Conservation (phyloP, 1,284 basidiomycete genomes). For the Coriolopsis trogii region DNA sequence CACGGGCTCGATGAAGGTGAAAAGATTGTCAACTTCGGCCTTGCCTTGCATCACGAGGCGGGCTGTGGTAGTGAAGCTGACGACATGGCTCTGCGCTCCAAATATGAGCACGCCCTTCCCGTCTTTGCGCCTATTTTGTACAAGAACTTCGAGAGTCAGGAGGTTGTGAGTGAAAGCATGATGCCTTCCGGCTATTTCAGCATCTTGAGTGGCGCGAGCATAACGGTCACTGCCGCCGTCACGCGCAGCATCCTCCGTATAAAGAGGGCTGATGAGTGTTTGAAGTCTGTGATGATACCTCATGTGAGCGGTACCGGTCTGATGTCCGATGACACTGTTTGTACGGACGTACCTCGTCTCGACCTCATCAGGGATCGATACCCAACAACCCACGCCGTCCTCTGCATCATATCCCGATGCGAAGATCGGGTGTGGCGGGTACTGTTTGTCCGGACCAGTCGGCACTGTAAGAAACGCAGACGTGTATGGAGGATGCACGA, state of each 20-base stretch:
- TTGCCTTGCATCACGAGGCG: neutral
- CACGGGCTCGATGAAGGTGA: too few relatives aligned
- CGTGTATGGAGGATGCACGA: too few relatives aligned
- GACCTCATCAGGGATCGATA: too few relatives aligned
- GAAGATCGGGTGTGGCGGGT: too few relatives aligned
- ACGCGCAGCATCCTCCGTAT: neutral
- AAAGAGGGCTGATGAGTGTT: neutral
- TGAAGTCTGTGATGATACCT: too few relatives aligned
- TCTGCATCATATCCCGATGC: too few relatives aligned
- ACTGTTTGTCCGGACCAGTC: too few relatives aligned
- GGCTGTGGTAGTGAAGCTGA: neutral
- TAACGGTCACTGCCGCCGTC: neutral
- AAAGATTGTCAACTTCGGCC: neutral
- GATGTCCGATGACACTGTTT: too few relatives aligned
- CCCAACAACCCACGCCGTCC: too few relatives aligned
- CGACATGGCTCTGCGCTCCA: neutral
- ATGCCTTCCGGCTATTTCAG: neutral
- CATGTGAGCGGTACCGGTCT: too few relatives aligned
- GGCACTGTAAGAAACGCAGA: too few relatives aligned
- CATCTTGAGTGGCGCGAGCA: neutral
- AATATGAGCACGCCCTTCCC: neutral
- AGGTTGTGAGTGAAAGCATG: neutral
- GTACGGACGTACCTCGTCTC: too few relatives aligned
- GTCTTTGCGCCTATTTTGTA: slow-evolving; percentile 3
- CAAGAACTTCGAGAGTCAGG: neutral